A percentile compares a stretch with the other conserved stretches of the same genome.
phyloP scores from a whole-genome alignment of 345 rosid species.

The Luvunga scandens region DNA sequence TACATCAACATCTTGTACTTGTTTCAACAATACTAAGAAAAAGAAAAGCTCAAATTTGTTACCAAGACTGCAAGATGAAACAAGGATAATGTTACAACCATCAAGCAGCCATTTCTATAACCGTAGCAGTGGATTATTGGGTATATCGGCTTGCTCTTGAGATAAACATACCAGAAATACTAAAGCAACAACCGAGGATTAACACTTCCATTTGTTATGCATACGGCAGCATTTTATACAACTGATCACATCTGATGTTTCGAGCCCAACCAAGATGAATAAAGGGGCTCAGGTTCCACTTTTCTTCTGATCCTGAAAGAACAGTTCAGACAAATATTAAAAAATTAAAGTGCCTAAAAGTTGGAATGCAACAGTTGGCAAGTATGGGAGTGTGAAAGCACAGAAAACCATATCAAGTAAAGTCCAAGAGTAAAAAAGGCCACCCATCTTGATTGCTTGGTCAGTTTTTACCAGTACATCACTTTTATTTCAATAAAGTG shows the following conservation, averaged over 20 bases:
- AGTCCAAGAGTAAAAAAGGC: not conserved
- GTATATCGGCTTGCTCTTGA: not conserved
- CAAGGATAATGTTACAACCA: not conserved
- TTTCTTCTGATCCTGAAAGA: conserved; percentile 72
- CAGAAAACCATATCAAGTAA: not conserved
- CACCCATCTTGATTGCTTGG: not conserved
- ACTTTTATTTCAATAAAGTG: not conserved
- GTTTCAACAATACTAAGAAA: not conserved
- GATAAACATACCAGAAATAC: not conserved
- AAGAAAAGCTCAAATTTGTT: not conserved
- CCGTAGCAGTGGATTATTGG: no score
- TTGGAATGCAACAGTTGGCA: not conserved
- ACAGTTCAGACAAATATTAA: conserved; percentile 3
- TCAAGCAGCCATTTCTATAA: not conserved
- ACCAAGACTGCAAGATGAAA: not conserved
- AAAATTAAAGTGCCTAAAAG: not conserved
- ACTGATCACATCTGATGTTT: not conserved
- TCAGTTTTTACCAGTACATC: not conserved
- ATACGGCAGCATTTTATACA: not conserved
- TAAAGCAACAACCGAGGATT: not conserved
- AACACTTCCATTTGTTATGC: not conserved
- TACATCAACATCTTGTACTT: not conserved
- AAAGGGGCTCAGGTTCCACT: conserved; percentile 74
- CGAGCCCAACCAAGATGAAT: conserved; percentile 33
- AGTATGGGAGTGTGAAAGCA: not conserved